Conservation (phyloP, 2,329 filamentous ascomycete genomes). For the Nakataea oryzae region DNA sequence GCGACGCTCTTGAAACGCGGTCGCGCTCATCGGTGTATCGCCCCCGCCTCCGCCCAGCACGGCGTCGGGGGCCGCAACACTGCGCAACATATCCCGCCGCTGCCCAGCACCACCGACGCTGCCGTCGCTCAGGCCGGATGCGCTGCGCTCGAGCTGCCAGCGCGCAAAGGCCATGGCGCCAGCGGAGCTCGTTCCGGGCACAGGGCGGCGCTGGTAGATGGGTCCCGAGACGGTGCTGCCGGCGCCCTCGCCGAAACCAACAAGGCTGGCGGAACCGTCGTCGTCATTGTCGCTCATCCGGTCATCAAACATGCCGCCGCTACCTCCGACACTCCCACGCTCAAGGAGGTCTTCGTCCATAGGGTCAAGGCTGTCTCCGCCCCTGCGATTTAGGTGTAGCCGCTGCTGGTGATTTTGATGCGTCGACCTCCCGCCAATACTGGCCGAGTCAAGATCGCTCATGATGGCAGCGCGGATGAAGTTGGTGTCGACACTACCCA, state of each 20-base stretch:
- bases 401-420: conserved; percentile 27
- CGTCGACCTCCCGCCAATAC: conserved; percentile 16
- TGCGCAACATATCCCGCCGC: conserved; percentile 15
- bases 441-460: conserved; percentile 29
- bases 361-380: conserved; percentile 15
- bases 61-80: conserved; percentile 16
- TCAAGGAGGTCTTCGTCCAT: conserved; percentile 44
- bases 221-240: conserved; percentile 76
- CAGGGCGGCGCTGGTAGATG: conserved; percentile 47
- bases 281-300: conserved; percentile 67
- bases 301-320: conserved; percentile 46
- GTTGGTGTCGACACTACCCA: conserved; percentile 58
- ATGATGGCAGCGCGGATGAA: conserved; percentile 31
- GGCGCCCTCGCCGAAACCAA: conserved; percentile 88
- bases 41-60: conserved; percentile 21
- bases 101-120: conserved; percentile 4
- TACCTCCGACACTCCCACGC: conserved; percentile 19
- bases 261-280: conserved; percentile 71
- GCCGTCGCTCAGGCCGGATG: conserved; percentile 39
- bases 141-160: conserved; percentile 38
- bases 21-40: conserved; percentile 33
- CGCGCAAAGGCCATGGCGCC: conserved; percentile 16
- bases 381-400: conserved; percentile 26
- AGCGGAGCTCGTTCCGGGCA: conserved; percentile 26
- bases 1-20: conserved; percentile 38